These are phyloP conservation scores for Phialocephala sp. DNA, from an alignment of 2,329 filamentous ascomycete genomes.

Conservation along the genomic window DNA sequence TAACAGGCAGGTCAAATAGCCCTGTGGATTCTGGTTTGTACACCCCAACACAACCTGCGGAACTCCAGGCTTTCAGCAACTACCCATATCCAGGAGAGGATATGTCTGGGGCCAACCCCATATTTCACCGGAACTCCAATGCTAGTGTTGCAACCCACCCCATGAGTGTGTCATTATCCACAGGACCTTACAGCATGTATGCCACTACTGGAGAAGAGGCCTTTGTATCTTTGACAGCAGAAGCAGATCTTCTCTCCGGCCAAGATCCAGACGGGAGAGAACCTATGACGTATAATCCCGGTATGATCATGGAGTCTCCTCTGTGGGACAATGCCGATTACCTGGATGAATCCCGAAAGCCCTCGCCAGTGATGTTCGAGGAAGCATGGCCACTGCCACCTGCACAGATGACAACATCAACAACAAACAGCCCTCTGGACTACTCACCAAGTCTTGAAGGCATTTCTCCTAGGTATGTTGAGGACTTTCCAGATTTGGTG, in stretches of 20 bases:
- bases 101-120: constrained; percentile 30
- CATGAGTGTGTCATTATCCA: constrained; percentile 31
- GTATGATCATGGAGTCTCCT: constrained; percentile 32
- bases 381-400: constrained; percentile 36
- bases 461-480: constrained; percentile 42
- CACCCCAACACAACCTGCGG: constrained; percentile 40
- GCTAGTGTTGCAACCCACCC: constrained; percentile 28
- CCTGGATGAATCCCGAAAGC: constrained; percentile 39
- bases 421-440: constrained; percentile 39
- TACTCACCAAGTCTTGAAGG: constrained; percentile 39
- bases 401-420: constrained; percentile 34
- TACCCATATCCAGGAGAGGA: constrained; percentile 40
- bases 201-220: constrained; percentile 33
- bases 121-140: constrained; percentile 36
- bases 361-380: constrained; percentile 37
- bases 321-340: constrained; percentile 36
- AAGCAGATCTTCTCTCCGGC: constrained; percentile 31
- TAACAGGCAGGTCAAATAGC: constrained; percentile 41
- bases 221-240: constrained; percentile 31
- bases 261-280: constrained; percentile 34
- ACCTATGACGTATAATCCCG: constrained; percentile 35
- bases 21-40: constrained; percentile 39
- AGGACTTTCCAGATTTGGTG: constrained; percentile 38
- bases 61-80: constrained; percentile 38
- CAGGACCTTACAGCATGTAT: constrained; percentile 35